A percentile compares a stretch with the other conserved stretches of the same genome.
Conservation (phyloP, 2,329 filamentous ascomycete genomes). For the Aphanoascus verrucosus region DNA sequence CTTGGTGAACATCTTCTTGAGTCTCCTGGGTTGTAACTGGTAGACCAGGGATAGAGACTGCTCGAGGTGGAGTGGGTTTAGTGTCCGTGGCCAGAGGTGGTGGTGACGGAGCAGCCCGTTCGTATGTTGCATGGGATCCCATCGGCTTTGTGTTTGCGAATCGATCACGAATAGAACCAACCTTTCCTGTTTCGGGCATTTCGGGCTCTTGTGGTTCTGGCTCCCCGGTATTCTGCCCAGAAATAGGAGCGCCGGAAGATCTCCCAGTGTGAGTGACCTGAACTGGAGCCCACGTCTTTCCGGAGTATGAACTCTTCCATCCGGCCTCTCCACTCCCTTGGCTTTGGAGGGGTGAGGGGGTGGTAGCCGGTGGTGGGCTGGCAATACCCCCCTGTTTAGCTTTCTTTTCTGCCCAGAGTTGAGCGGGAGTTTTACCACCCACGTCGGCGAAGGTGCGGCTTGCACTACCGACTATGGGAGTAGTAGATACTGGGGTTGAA, state of each 20-base stretch:
- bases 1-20: constrained; percentile 34
- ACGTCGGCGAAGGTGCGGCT: constrained; percentile 90
- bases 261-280: constrained; percentile 62
- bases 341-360: constrained; percentile 43
- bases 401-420: constrained; percentile 97
- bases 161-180: constrained; percentile 67
- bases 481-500: constrained; percentile 48
- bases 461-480: constrained; percentile 60
- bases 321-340: constrained; percentile 63
- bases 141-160: constrained; percentile 67
- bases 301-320: constrained; percentile 85
- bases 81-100: constrained; percentile 56
- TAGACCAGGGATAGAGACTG: constrained; percentile 68
- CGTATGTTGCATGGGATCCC: constrained; percentile 37
- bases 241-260: constrained; percentile 36
- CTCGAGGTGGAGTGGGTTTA: constrained; percentile 56
- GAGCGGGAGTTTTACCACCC: constrained; percentile 90
- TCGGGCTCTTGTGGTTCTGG: constrained; percentile 32
- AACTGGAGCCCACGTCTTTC: constrained; percentile 82
- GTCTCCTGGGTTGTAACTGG: constrained; percentile 47
- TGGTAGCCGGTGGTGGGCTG: constrained; percentile 29
- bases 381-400: constrained; percentile 58
- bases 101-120: constrained; percentile 39
- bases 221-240: constrained; percentile 6
- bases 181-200: constrained; percentile 50